Base-by-base conservation (phyloP, 192 early-diverging fungal species). In the Coemansia reversa region DNA sequence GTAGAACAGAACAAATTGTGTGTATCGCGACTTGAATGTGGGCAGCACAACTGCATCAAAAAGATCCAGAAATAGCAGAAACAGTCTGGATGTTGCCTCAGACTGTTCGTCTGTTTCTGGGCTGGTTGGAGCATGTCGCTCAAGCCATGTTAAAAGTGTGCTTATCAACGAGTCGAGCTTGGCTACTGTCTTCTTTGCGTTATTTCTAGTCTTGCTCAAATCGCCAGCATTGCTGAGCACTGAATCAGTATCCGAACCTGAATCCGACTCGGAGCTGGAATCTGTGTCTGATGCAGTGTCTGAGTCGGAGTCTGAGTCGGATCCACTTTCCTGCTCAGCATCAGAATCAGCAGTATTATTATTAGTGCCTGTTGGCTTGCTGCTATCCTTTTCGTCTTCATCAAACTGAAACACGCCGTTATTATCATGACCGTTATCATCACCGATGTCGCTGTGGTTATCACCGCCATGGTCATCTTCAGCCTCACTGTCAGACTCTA, bases 1-100 rank as follows among this genome's bases (percentile, higher is more conserved):
- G 76, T 93, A 94, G 65, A 97, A 98, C 24, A 94, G 70, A 23
- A 96, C 63, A 59, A 97, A 98, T 74, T 98, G 96, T 7, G 90
- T 91, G 75, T 94, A 93, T 30, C 93, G 87, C 47, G 92, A 91
- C 62, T 90, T 90, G 69, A 94, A 90, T 0, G 95, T 98, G 3
- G 90, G 88, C 20, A 97, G 69, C 23, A 96, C 84, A 2, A 86
- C 83, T 20, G 85, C 76, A 57, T 91, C 89, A 71, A 97, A 98
- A 27, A 94, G 84, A 22, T 87, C 85, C 16, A 97, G 66, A 35
- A 96, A 70, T 12, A 79, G 72, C 19, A 85, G 58, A 60, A 90
- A 94, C 16, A 94, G 70, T 25, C 89, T 84, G 23, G 75, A 67
- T 29, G 79, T 67, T 0, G 68, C 35, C 29, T 81, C 63, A 29